Conservation (phyloP, 768 basidiomycete genomes). For the Leucocoprinus leucothites region DNA sequence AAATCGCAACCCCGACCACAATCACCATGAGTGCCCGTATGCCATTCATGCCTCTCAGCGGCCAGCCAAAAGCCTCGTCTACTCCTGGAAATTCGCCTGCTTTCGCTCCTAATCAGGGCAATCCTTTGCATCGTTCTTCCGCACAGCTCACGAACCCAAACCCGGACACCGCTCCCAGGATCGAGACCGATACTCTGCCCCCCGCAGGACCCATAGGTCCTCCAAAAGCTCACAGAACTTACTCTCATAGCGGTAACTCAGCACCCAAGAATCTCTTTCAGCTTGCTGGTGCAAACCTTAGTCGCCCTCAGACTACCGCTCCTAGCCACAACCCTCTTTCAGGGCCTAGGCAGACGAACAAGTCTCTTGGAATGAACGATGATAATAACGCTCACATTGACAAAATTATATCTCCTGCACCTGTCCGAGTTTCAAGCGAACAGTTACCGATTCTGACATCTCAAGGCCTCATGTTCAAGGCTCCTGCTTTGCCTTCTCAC, state of each 20-base stretch:
- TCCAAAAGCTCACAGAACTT: neutral
- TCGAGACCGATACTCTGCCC: neutral
- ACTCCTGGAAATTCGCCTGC: neutral
- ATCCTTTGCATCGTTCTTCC: constrained; percentile 1
- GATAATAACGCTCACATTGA: neutral
- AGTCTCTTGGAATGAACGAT: neutral
- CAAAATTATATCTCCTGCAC: neutral
- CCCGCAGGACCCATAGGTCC: neutral
- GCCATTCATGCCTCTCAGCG: constrained; percentile 2
- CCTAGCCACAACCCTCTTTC: neutral
- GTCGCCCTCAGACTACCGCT: constrained; percentile 2
- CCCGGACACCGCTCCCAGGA: neutral
- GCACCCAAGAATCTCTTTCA: constrained; percentile 4
- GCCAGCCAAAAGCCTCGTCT: neutral
- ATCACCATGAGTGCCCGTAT: constrained; percentile 10
- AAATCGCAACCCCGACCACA: neutral
- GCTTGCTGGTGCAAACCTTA: neutral
- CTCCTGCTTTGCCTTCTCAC: neutral
- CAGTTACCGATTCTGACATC: neutral
- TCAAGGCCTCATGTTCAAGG: neutral
- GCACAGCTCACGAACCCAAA: neutral
- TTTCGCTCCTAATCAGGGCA: neutral
- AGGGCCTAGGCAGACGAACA: neutral
- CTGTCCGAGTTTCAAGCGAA: neutral
- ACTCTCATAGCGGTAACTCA: neutral